Base-by-base conservation (phyloP, 1,139 yeast genomes). In the Blastobotrys elegans region DNA sequence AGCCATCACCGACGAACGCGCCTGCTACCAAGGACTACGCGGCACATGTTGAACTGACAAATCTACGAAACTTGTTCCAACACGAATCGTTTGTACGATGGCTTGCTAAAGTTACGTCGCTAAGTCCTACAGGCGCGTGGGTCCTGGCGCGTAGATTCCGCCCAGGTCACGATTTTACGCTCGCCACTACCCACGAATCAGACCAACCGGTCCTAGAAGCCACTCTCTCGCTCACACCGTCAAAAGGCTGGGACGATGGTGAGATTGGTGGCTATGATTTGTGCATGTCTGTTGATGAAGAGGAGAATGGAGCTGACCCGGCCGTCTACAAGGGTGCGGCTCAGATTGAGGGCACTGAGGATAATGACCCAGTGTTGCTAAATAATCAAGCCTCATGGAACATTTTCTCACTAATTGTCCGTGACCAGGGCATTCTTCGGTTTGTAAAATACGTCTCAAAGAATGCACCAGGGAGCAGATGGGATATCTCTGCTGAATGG, bases 211-310 rank as follows among this genome's bases (percentile, higher is more conserved):
- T 76, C 39, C 59, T 80, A 48, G 82, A 82, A 53, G 94, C 90
- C 2, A 85, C 95, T 0, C 65, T 89, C 48, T 79, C 81, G 47
- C 64, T 88, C 49, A 90, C 96, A 0, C 95, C 95, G 1, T 80
- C 87, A 2, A 74, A 74, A 55, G 86, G 84, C 50, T 87, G 96
- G 96, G 87, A 79, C 51, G 75, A 78, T 47, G 97, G 96, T 16
- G 96, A 87, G 58, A 71, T 74, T 50, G 99, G 99, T 32, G 99
- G 97, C 1, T 94, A 94, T 66, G 97, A 92, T 59, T 71, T 94
- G 46, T 84, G 94, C 60, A 85, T 94, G 62, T 40, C 58, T 3
- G 56, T 51, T 0, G 62, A 58, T 32, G 63, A 58, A 5, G 58
- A 58, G 14, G 51, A 49, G 13, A 56, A 52, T 10, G n/a, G n/a